Percentiles rank a stretch among this genome's conserved stretches.
Conservation (phyloP, 176 grass and related monocot species). For the Eleusine coracana region DNA sequence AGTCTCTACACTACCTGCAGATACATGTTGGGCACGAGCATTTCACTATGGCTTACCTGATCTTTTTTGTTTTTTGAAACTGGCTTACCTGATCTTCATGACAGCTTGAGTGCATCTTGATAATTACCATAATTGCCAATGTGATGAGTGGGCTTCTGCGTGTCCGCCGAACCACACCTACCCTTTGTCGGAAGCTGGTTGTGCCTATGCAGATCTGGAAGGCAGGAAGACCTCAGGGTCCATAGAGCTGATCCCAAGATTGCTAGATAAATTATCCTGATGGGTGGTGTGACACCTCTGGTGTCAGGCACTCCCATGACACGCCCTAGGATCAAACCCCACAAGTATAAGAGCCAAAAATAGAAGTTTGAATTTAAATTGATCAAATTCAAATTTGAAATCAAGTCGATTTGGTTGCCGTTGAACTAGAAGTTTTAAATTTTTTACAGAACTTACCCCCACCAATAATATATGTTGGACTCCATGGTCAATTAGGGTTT, state of each 20-base stretch:
- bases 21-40: background rate
- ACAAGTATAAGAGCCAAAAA: too few relatives aligned
- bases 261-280: constrained; percentile 9
- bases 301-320: too few relatives aligned
- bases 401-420: too few relatives aligned
- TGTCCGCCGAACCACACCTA: constrained; percentile 59
- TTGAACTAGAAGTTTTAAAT: too few relatives aligned
- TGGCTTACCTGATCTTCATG: background rate
- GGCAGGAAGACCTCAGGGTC: constrained; percentile 65
- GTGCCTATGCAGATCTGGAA: constrained; percentile 65
- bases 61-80: too few relatives aligned
- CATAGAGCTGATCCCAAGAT: constrained; percentile 65
- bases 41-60: background rate
- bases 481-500: too few relatives aligned
- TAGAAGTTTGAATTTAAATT: too few relatives aligned
- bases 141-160: constrained; percentile 54
- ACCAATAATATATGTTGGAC: too few relatives aligned
- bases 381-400: too few relatives aligned
- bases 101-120: background rate
- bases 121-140: constrained; percentile 19
- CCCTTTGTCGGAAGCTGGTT: constrained; percentile 55
- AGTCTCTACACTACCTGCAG: background rate
- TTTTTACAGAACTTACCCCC: too few relatives aligned
- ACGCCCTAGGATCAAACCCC: too few relatives aligned
- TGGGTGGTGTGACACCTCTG: too few relatives aligned